Evolutionary conservation across 1,284 basidiomycete genomes (phyloP).

Genomic region (Trichosporon ovoides): DNA sequence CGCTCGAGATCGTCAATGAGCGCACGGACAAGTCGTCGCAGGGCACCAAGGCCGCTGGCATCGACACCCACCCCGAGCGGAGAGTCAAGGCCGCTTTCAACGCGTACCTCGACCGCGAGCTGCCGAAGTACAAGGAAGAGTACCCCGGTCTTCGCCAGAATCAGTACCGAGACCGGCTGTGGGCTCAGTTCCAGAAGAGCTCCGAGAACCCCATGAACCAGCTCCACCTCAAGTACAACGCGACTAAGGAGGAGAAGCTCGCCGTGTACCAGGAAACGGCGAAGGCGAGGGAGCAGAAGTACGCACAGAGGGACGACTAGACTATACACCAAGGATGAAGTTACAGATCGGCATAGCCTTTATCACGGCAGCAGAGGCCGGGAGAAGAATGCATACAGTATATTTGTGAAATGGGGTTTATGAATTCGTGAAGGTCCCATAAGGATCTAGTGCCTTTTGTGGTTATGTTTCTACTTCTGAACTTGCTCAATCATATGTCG

Average conservation of each 20-base stretch:
- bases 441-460: not conserved
- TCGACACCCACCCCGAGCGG: conserved; percentile 91
- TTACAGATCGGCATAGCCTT: too few species aligned
- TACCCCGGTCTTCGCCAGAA: conserved; percentile 48
- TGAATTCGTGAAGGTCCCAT: not conserved
- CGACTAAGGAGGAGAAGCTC: conserved; percentile 73
- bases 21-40: conserved; percentile 88
- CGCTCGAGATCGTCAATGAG: conserved; percentile 80
- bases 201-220: conserved; percentile 64
- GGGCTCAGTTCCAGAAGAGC: conserved; percentile 49
- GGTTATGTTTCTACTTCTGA: not conserved
- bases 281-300: conserved; percentile 43
- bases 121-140: conserved; percentile 72
- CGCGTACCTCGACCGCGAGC: conserved; percentile 81
- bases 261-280: conserved; percentile 58
- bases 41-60: conserved; percentile 65
- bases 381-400: conserved; percentile 1
- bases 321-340: too few species aligned
- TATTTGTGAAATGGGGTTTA: not conserved
- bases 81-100: conserved; percentile 91
- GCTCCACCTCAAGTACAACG: conserved; percentile 68
- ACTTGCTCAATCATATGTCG: not conserved
- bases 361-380: too few species aligned
- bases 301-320: conserved; percentile 27
- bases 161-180: conserved; percentile 47